Evolutionary conservation across 139 green algal species (phyloP).

Genomic region (Chlamydomonas schloesseri): DNA sequence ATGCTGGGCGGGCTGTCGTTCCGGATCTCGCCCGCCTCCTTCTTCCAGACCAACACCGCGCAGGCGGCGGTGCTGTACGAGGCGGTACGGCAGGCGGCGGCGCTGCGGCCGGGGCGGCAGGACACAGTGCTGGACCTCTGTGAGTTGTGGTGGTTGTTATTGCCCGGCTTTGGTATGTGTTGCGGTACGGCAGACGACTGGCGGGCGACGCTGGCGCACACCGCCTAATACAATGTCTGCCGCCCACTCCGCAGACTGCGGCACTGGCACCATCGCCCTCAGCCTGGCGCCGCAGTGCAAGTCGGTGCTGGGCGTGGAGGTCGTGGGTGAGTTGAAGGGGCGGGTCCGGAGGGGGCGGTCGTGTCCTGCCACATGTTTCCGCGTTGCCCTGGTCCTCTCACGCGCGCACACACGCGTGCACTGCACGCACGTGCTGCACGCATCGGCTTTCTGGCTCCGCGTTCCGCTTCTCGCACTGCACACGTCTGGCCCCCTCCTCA

Average conservation of each 20-base stretch:
- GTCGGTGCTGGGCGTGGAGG: constrained; percentile 68
- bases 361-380: too few relatives aligned
- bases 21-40: constrained; percentile 78
- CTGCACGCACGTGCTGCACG: not conserved
- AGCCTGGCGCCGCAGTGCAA: constrained; percentile 66
- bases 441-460: too few relatives aligned
- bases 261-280: constrained; percentile 85
- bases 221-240: too few relatives aligned
- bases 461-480: too few relatives aligned
- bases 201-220: too few relatives aligned
- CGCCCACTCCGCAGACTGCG: constrained; percentile 64
- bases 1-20: constrained; percentile 75
- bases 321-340: constrained; percentile 18
- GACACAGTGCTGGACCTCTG: constrained; percentile 86
- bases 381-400: not conserved
- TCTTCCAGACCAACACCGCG: constrained; percentile 93
- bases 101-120: constrained; percentile 23
- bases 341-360: too few relatives aligned
- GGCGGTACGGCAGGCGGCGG: constrained; percentile 65
- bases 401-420: not conserved
- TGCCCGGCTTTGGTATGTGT: too few relatives aligned
- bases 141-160: too few relatives aligned
- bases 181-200: too few relatives aligned
- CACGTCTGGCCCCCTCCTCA: too few relatives aligned
- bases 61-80: constrained; percentile 83